Base-by-base conservation (phyloP, 108 stramenopile genomes). In the Phaeodactylum tricornutum region DNA sequence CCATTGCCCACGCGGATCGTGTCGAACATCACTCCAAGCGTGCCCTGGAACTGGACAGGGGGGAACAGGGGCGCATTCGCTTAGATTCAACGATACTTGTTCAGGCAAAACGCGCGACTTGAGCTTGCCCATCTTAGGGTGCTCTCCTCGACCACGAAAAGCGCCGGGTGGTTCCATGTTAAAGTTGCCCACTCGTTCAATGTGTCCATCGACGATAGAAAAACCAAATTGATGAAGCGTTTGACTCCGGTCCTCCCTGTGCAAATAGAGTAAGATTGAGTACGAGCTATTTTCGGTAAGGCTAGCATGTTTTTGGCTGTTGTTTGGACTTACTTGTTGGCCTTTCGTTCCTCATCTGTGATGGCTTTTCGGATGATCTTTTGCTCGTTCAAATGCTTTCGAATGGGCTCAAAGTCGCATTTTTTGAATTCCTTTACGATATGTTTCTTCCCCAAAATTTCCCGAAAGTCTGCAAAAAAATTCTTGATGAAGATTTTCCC, bases 41-140 rank as follows among this genome's bases (percentile, higher is more conserved):
- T 94, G 93, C n/a, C 98, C 99, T 0, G 95, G 95, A 8, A 96
- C 74, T 28, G 55, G 40, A 57, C 99, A 99, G 2, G 33, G 55
- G 0, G 99, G 99, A 16, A 93, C 83, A 6, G 85, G 64, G 7
- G 89, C 84, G 41, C 77, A 82, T 62, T 92, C 80, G 21, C 72
- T 75, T 5, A 87, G 21, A 50, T 95, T 95, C 47, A 97, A 58
- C 33, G 75, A 72, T 4, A 96, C 92, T 54, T 92, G 83, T 59
- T 92, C 92, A 2, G 98, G 94, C 14, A 54, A 34, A 5, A 94
- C 92, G 11, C 98, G 80, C 36, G 77, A 55, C 66, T 99, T 99
- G 54, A 99, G 56, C 48, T 84, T 95, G 42, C 99, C 99, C 80
- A 96, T 98, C 68, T 94, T 95, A 43, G 99, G 99, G 67, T 99